These are phyloP conservation scores for Magnaporthales sp. DNA, from an alignment of 2,329 filamentous ascomycete genomes.

Conservation along the genomic window DNA sequence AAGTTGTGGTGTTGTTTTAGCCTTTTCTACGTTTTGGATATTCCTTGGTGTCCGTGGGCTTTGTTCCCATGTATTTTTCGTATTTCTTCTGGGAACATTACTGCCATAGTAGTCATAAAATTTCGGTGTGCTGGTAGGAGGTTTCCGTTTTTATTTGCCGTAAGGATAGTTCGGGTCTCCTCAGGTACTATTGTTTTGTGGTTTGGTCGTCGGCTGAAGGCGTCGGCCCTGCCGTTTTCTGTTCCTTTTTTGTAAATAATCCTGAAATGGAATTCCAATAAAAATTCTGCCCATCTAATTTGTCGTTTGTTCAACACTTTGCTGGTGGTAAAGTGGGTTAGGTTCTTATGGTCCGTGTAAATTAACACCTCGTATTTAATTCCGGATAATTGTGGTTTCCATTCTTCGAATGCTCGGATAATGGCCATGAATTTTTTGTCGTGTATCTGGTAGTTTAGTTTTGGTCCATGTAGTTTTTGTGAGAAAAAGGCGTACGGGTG, in stretches of 20 bases:
- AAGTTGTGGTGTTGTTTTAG: background rate
- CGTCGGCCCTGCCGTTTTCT: background rate
- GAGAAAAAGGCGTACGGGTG: background rate
- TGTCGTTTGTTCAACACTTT: no score
- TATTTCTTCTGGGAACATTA: background rate
- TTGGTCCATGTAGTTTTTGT: background rate
- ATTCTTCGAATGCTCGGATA: background rate
- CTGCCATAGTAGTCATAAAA: background rate
- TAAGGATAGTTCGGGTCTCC: background rate
- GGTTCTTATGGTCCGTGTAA: background rate
- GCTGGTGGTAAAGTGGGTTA: background rate
- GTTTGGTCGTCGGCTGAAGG: no score
- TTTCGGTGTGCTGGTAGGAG: background rate
- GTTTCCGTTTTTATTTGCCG: background rate
- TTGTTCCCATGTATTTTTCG: background rate
- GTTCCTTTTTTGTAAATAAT: background rate
- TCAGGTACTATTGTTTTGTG: no score
- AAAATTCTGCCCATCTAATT: background rate
- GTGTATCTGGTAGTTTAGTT: background rate
- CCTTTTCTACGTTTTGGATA: background rate
- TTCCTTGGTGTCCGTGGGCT: background rate
- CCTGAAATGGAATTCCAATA: background rate
- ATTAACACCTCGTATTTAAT: background rate
- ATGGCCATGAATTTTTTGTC: background rate
- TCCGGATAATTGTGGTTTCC: background rate